Evolutionary conservation across 2,329 filamentous ascomycete species (phyloP).

Genomic region (Passalora sequoiae): DNA sequence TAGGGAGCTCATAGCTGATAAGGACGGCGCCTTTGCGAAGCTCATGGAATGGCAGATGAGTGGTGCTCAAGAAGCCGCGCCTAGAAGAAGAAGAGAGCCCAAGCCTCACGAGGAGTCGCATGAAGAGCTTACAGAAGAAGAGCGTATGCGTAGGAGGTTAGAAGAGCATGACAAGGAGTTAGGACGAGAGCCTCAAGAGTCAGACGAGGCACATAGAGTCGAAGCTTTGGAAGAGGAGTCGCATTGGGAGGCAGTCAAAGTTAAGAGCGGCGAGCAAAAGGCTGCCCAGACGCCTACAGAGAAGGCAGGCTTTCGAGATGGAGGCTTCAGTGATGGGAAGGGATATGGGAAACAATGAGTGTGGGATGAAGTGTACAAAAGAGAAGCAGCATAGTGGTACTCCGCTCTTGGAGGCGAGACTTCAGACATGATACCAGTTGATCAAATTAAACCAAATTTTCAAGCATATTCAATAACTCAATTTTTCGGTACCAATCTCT

Average conservation of each 20-base stretch:
- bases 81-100: slow-evolving; percentile 11
- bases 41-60: slow-evolving; percentile 99
- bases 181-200: slow-evolving; percentile 28
- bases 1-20: slow-evolving; percentile 64
- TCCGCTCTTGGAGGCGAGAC: background rate
- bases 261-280: slow-evolving; percentile 29
- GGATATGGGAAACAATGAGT: slow-evolving; percentile 10
- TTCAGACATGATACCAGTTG: too few species aligned
- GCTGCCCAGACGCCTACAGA: slow-evolving; percentile 28
- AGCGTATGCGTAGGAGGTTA: slow-evolving; percentile 46
- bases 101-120: slow-evolving; percentile 17
- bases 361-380: background rate
- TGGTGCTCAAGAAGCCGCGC: slow-evolving; percentile 59
- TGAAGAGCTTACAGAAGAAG: slow-evolving; percentile 31
- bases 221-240: slow-evolving; percentile 35
- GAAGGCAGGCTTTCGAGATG: slow-evolving; percentile 20
- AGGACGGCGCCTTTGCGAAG: slow-evolving; percentile 80
- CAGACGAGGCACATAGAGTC: slow-evolving; percentile 26
- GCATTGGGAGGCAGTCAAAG: slow-evolving; percentile 29
- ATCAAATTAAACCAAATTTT: too few species aligned
- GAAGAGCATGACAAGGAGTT: slow-evolving; percentile 28
- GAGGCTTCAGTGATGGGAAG: slow-evolving; percentile 9
- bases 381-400: background rate
- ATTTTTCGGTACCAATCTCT: too few species aligned
- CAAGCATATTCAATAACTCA: too few species aligned